Conservation (phyloP, 1,139 yeast species). For the Barnettozyma hawaiiensis region DNA sequence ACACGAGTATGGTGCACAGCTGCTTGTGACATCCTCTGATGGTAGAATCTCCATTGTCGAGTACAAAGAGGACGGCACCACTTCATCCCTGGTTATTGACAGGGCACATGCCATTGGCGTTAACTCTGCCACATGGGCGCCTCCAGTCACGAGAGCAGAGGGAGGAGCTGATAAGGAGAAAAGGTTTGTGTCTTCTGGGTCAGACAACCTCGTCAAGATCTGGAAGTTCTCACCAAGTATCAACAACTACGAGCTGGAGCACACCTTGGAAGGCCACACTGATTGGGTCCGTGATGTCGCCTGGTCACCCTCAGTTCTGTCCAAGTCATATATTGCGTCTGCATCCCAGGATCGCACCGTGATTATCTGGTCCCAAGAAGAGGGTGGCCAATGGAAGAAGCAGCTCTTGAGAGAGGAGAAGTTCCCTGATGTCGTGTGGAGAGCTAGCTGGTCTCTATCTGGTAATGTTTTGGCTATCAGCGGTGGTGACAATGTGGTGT, state of each 20-base stretch:
- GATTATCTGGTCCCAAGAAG: slow-evolving; percentile 85
- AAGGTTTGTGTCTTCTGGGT: slow-evolving; percentile 90
- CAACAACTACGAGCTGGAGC: slow-evolving; percentile 65
- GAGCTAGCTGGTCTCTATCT: slow-evolving; percentile 94
- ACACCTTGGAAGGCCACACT: slow-evolving; percentile 78
- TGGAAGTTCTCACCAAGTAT: slow-evolving; percentile 67
- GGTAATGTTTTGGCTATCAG: slow-evolving; percentile 94
- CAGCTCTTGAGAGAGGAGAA: slow-evolving; percentile 67
- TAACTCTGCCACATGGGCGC: slow-evolving; percentile 96
- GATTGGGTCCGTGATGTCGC: slow-evolving; percentile 99
- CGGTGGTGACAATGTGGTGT: slow-evolving; percentile 94
- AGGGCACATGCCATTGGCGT: slow-evolving; percentile 92
- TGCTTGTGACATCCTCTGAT: slow-evolving; percentile 88
- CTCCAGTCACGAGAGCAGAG: slow-evolving; percentile 41
- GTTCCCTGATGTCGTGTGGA: slow-evolving; percentile 97
- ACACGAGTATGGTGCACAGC: slow-evolving; percentile 89
- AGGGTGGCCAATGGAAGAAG: slow-evolving; percentile 73
- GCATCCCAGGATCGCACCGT: slow-evolving; percentile 97
- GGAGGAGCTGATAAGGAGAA: slow-evolving; percentile 39
- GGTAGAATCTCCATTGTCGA: slow-evolving; percentile 89
- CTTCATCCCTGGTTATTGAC: slow-evolving; percentile 43
- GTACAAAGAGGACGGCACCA: slow-evolving; percentile 85
- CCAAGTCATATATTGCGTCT: slow-evolving; percentile 90
- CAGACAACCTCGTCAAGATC: slow-evolving; percentile 87
- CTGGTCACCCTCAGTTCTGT: slow-evolving; percentile 90